Base-by-base conservation (phyloP, 2,329 filamentous ascomycete genomes). In the Fusarium udum region DNA sequence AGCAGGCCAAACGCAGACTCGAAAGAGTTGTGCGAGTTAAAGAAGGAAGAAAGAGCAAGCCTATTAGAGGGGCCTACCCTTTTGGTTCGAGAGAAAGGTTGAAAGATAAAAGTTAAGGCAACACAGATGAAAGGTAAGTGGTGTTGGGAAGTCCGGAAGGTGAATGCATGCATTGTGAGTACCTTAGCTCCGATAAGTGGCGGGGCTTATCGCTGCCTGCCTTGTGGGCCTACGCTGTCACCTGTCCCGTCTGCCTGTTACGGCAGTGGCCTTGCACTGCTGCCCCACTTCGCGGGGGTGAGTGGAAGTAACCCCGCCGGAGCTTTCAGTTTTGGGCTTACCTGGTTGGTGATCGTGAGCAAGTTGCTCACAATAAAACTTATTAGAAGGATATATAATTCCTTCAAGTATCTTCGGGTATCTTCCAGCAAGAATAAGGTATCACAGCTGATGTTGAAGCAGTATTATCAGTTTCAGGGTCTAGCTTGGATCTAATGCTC, bases 231-330 rank as follows among this genome's bases (percentile, higher is more conserved):
- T 45, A 26, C 13, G 26, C 45, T 67, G 64, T 74, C 73, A 72
- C 73, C 71, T 73, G 75, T 77, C 76, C 48, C 48, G 48, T 51
- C 48, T 79, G 78, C 78, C 78, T 79, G 77, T 78, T 79, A 73
- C 69, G 70, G 78, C 71, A 79, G 75, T 74, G 60, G 72, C 68
- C 72, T 75, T 70, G 68, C 63, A 64, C 72, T 66, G 51, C 52
- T 76, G 77, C 79, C 78, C 79, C 79, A 80, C 79, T 68, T 79
- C 72, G 48, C 31, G 74, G 75, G 75, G 73, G 75, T 67, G 60
- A 63, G 48, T 60, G 32, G 60, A 58, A 62, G 39, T 57, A 58
- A 59, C 32, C 42, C 56, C 42, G 42, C 42, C 24, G 24, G 31
- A 34, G 31, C 18, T 34, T 36, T 59, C 39, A 26, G 13, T 20